Conservation (phyloP, 2,329 filamentous ascomycete genomes). For the Alternaria longipes region DNA sequence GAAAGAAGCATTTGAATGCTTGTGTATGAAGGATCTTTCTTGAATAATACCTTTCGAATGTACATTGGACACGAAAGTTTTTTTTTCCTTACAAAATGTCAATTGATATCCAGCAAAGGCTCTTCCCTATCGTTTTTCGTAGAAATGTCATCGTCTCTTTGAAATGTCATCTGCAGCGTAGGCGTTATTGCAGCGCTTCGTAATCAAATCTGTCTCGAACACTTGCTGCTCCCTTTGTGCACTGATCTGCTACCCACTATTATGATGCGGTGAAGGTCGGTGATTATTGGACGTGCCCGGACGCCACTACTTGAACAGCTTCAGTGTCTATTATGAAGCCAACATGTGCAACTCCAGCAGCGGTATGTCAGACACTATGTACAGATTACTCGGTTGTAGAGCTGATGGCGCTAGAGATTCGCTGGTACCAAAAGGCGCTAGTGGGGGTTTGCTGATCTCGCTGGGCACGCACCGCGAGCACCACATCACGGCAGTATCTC, state of each 20-base stretch:
- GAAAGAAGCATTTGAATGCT: slow-evolving; percentile 1
- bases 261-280: not conserved
- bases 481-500: slow-evolving; percentile 35
- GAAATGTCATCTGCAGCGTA: not conserved
- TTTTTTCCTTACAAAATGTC: slow-evolving; percentile 19
- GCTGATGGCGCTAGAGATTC: not conserved
- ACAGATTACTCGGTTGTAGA: not conserved
- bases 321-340: not conserved
- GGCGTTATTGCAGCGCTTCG: not conserved
- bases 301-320: not conserved
- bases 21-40: slow-evolving; percentile 11
- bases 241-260: not conserved
- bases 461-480: slow-evolving; percentile 21
- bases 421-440: slow-evolving; percentile 3
- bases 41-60: slow-evolving; percentile 22
- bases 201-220: not conserved
- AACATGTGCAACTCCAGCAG: not conserved
- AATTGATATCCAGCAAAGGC: slow-evolving; percentile 17
- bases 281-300: not conserved
- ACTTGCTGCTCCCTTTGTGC: not conserved
- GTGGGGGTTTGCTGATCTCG: not conserved
- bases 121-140: not conserved
- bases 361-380: not conserved
- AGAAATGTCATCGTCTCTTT: slow-evolving; percentile 7
- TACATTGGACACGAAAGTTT: slow-evolving; percentile 15